These are phyloP conservation scores for Stentor coeruleus DNA, from an alignment of 73 alveolate species.

Conservation along the genomic window DNA sequence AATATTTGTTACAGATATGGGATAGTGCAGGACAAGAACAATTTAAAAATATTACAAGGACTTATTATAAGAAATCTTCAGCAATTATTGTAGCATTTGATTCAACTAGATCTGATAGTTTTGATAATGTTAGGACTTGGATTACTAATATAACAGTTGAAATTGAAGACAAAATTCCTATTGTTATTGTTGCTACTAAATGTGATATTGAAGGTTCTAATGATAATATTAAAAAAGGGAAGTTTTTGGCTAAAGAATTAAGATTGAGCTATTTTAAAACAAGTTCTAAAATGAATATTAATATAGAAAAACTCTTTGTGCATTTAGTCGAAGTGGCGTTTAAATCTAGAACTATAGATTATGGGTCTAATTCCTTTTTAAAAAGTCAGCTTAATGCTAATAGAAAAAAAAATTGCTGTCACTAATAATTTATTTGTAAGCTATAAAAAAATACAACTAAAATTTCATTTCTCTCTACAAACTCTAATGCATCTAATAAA, in stretches of 20 bases:
- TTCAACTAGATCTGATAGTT: constrained; percentile 50
- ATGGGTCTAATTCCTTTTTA: too few species aligned
- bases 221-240: too few species aligned
- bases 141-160: constrained; percentile 51
- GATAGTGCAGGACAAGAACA: constrained; percentile 67
- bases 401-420: too few species aligned
- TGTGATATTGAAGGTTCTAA: constrained; percentile 30
- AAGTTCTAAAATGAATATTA: neutral
- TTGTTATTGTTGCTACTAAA: constrained; percentile 43
- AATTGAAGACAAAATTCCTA: constrained; percentile 22
- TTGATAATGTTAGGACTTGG: constrained; percentile 57
- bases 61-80: constrained; percentile 50
- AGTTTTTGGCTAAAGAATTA: neutral
- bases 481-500: neutral
- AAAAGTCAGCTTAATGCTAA: too few species aligned
- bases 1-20: constrained; percentile 54
- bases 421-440: too few species aligned
- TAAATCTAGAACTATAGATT: too few species aligned
- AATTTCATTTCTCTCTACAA: too few species aligned
- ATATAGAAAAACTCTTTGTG: neutral
- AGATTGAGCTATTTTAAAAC: neutral
- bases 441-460: too few species aligned
- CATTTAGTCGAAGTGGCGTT: too few species aligned
- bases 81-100: constrained; percentile 64
- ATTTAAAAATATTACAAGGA: constrained; percentile 57